Evolutionary conservation across 2,329 filamentous ascomycete genomes (phyloP), one percentile per base, ranked within the genome.

Genomic region (Tolypocladium pustulatum): DNA sequence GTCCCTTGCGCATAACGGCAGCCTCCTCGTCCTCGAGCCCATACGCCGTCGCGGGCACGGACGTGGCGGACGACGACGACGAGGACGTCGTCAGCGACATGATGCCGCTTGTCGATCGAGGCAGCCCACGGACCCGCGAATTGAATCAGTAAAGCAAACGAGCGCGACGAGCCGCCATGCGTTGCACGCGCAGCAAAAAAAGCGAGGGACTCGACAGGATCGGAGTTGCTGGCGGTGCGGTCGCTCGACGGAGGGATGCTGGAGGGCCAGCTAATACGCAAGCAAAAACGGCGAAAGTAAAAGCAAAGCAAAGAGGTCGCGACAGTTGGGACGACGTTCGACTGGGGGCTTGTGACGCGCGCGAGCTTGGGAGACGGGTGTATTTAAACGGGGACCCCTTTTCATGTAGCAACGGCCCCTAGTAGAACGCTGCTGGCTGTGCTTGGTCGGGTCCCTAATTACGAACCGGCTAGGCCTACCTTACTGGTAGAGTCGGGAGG

Each of bases 21-120:
- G 62, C 62, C 56, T 69, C 61, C 63, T 71, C 72, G 57, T 73
- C 70, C 51, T 61, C 61, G 46, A 64, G 37, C 55, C 54, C 40
- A n/a, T 55, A 53, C 25, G 43, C 37, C 37, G 15, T 41, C 6
- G 54, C 36, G n/a, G 36, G 25, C 22, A n/a, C 32, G 34, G 51
- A 40, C 37, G 55, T 49, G 4, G 37, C 10, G n/a, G n/a, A n/a
- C 27, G 54, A 46, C 52, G 57, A 55, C 54, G 27, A 55, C 15
- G 36, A 41, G 9, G 49, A 40, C 1, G 49, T 9, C 22, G 46
- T 25, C 27, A 36, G 32, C 46, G 56, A 49, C 56, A 57, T 52
- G 38, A n/a, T 36, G 49, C 10, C 49, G 30, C 30, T 22, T 4
- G 17, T 36, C 30, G 49, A 34, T 13, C 7, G 46, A 51, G 17